Percentiles rank a stretch among this genome's conserved stretches.
Conservation (phyloP, 768 basidiomycete species). For the Termitomyces sp. region DNA sequence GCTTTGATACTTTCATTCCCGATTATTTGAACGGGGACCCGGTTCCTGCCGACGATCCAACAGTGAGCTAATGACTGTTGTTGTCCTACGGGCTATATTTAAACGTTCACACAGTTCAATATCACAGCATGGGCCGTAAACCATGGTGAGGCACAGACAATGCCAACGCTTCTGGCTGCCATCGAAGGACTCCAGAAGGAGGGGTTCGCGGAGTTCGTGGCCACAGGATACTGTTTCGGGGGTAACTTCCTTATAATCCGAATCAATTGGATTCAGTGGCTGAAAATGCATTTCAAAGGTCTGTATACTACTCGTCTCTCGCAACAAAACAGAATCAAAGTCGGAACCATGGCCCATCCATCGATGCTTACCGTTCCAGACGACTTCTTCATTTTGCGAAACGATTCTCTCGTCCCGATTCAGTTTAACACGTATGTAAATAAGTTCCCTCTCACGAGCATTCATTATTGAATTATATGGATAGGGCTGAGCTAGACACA, state of each 20-base stretch:
- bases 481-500: conserved; percentile 12
- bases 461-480: background rate
- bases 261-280: background rate
- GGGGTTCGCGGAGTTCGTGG: conserved; percentile 29
- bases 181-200: conserved; percentile 27
- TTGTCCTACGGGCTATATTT: background rate
- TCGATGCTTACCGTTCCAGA: conserved; percentile 28
- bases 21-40: conserved; percentile 18
- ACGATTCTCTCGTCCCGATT: conserved; percentile 11
- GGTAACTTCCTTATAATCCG: conserved; percentile 6
- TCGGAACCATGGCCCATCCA: conserved; percentile 28
- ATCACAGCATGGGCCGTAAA: conserved; percentile 25
- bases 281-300: background rate
- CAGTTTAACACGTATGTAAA: conserved; percentile 13
- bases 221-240: conserved; percentile 33
- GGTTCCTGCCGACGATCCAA: conserved; percentile 13
- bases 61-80: background rate
- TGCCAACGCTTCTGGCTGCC: conserved; percentile 26
- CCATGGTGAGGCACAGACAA: conserved; percentile 25
- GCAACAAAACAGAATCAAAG: conserved; percentile 23
- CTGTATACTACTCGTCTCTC: conserved; percentile 28
- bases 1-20: conserved; percentile 15
- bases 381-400: conserved; percentile 22
- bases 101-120: conserved; percentile 8
- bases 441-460: background rate